A percentile compares a stretch with the other conserved stretches of the same genome.
phyloP scores from a whole-genome alignment of 1,284 basidiomycete species.

The Malassezia vespertilionis region DNA sequence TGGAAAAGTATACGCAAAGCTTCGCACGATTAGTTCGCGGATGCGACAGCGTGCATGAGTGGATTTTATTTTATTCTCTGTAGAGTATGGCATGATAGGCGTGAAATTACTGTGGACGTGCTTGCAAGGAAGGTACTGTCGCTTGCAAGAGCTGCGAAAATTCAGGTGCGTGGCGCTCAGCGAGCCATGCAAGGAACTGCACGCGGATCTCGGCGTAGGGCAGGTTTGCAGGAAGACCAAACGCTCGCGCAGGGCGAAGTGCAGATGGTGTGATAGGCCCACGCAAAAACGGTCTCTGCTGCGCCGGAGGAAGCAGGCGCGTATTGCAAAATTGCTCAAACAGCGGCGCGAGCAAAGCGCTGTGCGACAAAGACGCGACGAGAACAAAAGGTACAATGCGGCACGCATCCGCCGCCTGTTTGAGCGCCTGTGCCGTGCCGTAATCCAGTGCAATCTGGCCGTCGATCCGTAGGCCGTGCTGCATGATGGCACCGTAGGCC shows the following conservation, averaged over 20 bases:
- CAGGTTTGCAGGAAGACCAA: constrained; percentile 6
- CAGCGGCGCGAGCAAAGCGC: constrained; percentile 13
- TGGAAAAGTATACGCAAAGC: constrained; percentile 73
- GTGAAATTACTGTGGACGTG: not conserved
- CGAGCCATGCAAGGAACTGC: constrained; percentile 11
- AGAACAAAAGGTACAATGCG: constrained; percentile 16
- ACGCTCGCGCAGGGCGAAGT: constrained; percentile 9
- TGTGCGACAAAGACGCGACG: constrained; percentile 14
- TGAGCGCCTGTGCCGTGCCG: constrained; percentile 1
- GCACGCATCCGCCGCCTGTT: constrained; percentile 9
- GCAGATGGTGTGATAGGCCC: constrained; percentile 18
- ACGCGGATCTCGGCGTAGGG: constrained; percentile 13
- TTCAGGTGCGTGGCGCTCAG: constrained; percentile 3
- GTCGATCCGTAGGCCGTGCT: constrained; percentile 11
- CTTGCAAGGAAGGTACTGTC: constrained; percentile 10
- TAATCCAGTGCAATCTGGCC: constrained; percentile 8
- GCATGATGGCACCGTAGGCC: constrained; percentile 9
- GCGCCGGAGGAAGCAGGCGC: constrained; percentile 1
- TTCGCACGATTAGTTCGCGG: constrained; percentile 68
- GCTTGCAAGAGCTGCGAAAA: constrained; percentile 6
- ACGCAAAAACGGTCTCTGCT: not conserved
- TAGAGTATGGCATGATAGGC: constrained; percentile 11
- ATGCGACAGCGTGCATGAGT: constrained; percentile 69
- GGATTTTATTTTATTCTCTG: too few species aligned
- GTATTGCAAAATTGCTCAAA: constrained; percentile 12